Evolutionary conservation across 495 filamentous ascomycete genomes (phyloP).

Genomic region (Aspergillus asperescens): DNA sequence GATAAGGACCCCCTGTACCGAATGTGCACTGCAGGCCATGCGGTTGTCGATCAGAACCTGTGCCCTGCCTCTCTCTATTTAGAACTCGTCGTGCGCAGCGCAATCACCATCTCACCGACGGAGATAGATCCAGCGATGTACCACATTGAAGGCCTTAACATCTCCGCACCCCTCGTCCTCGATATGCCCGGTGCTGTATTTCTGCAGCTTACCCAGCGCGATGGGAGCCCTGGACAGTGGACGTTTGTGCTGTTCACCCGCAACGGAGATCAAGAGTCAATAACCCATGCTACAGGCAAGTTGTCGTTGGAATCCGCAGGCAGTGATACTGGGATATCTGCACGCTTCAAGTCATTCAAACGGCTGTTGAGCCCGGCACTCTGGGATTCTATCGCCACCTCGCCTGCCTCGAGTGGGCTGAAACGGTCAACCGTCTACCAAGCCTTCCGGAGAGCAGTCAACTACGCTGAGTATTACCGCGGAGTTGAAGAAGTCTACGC

Average conservation of each 20-base stretch:
- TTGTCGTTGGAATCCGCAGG: background rate
- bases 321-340: background rate
- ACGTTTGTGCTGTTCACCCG: background rate
- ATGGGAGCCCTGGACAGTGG: background rate
- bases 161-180: constrained; percentile 2
- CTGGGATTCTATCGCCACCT: background rate
- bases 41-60: constrained; percentile 29
- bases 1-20: background rate
- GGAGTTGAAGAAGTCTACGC: constrained; percentile 30
- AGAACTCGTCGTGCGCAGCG: constrained; percentile 30
- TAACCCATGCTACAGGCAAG: background rate
- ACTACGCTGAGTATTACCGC: constrained; percentile 33
- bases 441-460: constrained; percentile 24
- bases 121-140: background rate
- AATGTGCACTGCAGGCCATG: constrained; percentile 28
- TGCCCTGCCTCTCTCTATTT: constrained; percentile 42
- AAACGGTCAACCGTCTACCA: constrained; percentile 30
- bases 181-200: background rate
- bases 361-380: background rate
- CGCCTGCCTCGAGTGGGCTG: background rate
- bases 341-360: background rate
- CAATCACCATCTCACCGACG: background rate
- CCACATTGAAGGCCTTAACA: background rate
- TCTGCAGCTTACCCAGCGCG: background rate
- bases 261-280: background rate